phyloP scores from a whole-genome alignment of 2,329 filamentous ascomycete species.

The Fusarium brevicatenulatum region DNA sequence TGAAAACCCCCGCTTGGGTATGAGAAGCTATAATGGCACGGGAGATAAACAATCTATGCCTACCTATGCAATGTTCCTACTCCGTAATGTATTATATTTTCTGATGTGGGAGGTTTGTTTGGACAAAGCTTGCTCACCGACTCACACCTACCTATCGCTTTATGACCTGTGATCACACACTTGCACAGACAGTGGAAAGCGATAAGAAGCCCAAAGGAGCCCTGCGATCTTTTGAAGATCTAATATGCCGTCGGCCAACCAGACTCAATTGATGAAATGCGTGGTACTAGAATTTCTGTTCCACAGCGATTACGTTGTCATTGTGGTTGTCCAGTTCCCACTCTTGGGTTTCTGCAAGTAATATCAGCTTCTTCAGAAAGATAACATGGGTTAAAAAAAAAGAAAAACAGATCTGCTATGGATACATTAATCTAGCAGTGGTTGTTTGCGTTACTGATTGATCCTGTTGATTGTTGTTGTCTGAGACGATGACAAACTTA shows the following conservation, averaged over 20 bases:
- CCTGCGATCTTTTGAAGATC: background rate
- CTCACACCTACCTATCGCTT: background rate
- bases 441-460: background rate
- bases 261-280: background rate
- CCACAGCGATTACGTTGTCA: background rate
- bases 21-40: background rate
- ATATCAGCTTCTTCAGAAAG: background rate
- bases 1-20: background rate
- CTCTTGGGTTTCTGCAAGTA: background rate
- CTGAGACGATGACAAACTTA: background rate
- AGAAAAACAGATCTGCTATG: background rate
- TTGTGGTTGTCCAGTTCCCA: background rate
- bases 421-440: background rate
- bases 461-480: background rate
- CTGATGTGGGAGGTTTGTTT: background rate
- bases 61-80: background rate
- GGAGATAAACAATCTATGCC: background rate
- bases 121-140: background rate
- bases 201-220: background rate
- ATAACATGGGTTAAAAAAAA: background rate
- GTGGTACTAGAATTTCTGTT: slow-evolving; percentile 1
- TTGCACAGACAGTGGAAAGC: background rate
- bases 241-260: background rate
- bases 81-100: background rate
- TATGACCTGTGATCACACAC: background rate